phyloP scores from a whole-genome alignment of 2,329 filamentous ascomycete genomes.

The Emergomyces pasteurianus region DNA sequence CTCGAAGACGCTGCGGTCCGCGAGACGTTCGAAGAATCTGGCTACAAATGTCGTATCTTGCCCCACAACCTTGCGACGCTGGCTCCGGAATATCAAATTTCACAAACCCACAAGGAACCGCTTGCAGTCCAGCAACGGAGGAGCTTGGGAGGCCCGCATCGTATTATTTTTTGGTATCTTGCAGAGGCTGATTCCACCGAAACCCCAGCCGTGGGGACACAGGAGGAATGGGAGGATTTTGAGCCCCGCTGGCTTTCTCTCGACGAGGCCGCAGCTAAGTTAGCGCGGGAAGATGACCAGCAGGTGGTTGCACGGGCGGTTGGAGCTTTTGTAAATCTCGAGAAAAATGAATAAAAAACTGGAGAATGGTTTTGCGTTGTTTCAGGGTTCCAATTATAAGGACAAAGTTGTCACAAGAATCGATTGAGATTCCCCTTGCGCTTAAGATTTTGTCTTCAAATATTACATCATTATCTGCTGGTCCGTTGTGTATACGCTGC shows the following conservation, averaged over 20 bases:
- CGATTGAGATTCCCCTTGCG: neutral
- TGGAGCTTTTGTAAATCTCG: neutral
- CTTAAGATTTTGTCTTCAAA: neutral
- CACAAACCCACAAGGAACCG: conserved; percentile 3
- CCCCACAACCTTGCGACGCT: conserved; percentile 1
- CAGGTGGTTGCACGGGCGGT: neutral
- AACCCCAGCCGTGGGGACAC: conserved; percentile 7
- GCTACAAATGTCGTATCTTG: conserved; percentile 4
- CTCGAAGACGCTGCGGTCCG: conserved; percentile 15
- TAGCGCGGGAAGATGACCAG: conserved; percentile 7
- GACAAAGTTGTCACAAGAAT: neutral
- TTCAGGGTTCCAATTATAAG: neutral
- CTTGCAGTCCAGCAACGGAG: conserved; percentile 3
- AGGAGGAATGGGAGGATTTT: conserved; percentile 12
- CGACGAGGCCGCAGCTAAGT: conserved; percentile 8
- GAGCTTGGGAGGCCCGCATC: neutral
- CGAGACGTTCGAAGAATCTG: conserved; percentile 18
- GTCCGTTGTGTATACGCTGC: neutral
- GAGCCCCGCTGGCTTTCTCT: conserved; percentile 7
- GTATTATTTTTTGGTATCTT: conserved; percentile 13
- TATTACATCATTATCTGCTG: neutral
- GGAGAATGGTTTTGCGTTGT: neutral
- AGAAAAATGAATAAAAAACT: neutral
- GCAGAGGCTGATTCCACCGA: conserved; percentile 5
- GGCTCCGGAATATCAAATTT: neutral